A percentile compares a stretch with the other conserved stretches of the same genome.
These are phyloP conservation scores for Diaporthe aspalathi DNA, from an alignment of 2,329 filamentous ascomycete species.

Conservation along the genomic window DNA sequence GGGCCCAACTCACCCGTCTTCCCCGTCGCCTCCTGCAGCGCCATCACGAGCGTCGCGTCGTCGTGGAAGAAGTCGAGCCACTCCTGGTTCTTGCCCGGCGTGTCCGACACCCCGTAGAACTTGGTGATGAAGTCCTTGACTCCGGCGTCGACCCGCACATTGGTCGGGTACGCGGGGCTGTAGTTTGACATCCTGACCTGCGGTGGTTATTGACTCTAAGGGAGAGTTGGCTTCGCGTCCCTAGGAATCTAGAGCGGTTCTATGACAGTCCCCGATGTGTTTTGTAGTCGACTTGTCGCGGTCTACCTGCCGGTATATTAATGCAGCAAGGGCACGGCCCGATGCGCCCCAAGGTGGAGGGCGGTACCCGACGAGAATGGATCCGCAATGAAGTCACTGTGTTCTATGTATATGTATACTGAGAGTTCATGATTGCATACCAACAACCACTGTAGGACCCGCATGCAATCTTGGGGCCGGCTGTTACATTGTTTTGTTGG, in stretches of 20 bases:
- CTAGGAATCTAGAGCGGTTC: no score
- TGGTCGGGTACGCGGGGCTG: conserved; percentile 45
- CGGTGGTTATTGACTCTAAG: not conserved
- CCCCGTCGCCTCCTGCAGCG: conserved; percentile 52
- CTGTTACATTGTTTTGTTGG: not conserved
- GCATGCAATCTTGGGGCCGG: not conserved
- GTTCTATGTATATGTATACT: no score
- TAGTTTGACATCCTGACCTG: conserved; percentile 41
- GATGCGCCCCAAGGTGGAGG: conserved; percentile 17
- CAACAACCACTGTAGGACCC: not conserved
- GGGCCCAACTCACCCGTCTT: conserved; percentile 25
- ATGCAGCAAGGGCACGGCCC: conserved; percentile 20
- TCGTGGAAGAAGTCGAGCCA: conserved; percentile 57
- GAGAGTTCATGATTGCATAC: conserved; percentile 7
- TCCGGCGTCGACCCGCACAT: conserved; percentile 38
- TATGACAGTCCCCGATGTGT: not conserved
- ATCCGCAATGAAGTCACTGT: conserved; percentile 33
- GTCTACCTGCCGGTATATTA: not conserved
- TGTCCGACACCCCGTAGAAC: conserved; percentile 60
- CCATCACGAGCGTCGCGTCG: conserved; percentile 57
- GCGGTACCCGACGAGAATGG: conserved; percentile 29
- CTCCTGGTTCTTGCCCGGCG: conserved; percentile 52
- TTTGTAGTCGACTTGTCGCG: not conserved
- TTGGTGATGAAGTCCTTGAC: conserved; percentile 53
- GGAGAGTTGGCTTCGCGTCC: not conserved